Base-by-base conservation (phyloP, 2,329 filamentous ascomycete species). In the Ceratocystis albifundus region DNA sequence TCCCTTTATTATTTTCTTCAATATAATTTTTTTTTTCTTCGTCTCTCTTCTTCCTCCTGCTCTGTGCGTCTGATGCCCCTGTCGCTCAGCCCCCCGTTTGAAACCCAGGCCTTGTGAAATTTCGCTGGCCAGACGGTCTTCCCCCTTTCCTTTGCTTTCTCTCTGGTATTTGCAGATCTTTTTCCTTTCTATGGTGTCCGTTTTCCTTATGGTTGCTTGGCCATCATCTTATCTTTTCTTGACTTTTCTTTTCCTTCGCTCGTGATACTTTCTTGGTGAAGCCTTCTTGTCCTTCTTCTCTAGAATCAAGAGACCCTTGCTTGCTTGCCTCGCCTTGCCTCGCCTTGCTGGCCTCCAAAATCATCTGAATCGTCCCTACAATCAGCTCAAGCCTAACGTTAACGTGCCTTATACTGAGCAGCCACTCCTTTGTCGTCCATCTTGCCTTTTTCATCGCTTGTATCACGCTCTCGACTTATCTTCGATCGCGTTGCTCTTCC, bases 141-240 rank as follows among this genome's bases (percentile, higher is more conserved):
- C 67, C 64, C 53, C 64, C 70, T 66, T 65, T 66, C 69, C 70
- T 50, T 67, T 69, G 62, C 65, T 64, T 62, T 20, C 30, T 68
- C 66, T 57, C 45, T 68, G 41, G 45, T 65, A 28, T 67, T 15
- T 22, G 50, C 46, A 10, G 45, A 10, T 30, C 46, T 55, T 46
- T 53, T 61, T 22, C 20, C 25, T 30, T n/a, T 59, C n/a, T 12
- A 17, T 67, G 65, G 46, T n/a, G 57, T 46, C 61, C 20, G 41
- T 10, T 69, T 67, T 61, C 59, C 68, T 64, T 66, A 68, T 66
- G 61, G 67, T 69, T 66, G 61, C 66, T 69, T 66, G 61, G 67
- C 50, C 67, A 59, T 57, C 55, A n/a, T n/a, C n/a, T n/a, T n/a
- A n/a, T 57, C 32, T 53, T 61, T 20, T 46, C 68, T 45, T 67